Conservation (phyloP, 345 rosid species). For the Balakata baccata region DNA sequence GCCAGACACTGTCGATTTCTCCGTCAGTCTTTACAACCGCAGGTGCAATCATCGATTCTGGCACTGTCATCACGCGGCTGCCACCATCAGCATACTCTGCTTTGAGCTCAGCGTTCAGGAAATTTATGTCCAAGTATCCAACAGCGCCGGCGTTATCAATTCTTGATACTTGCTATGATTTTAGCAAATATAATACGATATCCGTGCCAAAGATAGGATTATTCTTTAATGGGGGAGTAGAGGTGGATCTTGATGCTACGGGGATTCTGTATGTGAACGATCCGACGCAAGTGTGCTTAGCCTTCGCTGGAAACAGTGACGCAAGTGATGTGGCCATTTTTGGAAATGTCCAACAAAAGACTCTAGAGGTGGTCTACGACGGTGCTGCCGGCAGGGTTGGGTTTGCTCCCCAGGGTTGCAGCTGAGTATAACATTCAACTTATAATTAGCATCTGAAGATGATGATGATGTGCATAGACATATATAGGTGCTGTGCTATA, state of each 20-base stretch:
- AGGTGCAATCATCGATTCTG: conserved; percentile 76
- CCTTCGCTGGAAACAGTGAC: conserved; percentile 64
- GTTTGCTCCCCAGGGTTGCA: conserved; percentile 58
- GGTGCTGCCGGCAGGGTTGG: conserved; percentile 57
- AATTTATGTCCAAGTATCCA: conserved; percentile 56
- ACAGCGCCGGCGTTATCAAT: conserved; percentile 49
- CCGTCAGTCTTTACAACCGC: conserved; percentile 43
- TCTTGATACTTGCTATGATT: conserved; percentile 77
- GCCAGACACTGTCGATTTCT: conserved; percentile 43
- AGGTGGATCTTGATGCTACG: conserved; percentile 38
- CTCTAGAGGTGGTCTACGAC: conserved; percentile 70
- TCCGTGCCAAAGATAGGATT: conserved; percentile 51
- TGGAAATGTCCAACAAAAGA: conserved; percentile 74
- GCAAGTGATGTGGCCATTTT: conserved; percentile 47
- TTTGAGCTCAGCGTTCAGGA: conserved; percentile 41
- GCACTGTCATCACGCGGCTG: conserved; percentile 79
- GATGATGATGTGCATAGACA: not conserved
- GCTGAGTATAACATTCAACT: conserved; percentile 17
- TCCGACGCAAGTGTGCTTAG: conserved; percentile 66
- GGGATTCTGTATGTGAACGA: conserved; percentile 47
- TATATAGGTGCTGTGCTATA: not conserved
- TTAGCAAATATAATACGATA: conserved; percentile 34
- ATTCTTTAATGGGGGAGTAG: conserved; percentile 41
- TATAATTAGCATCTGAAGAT: not conserved
- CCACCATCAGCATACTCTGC: conserved; percentile 62